phyloP scores from a whole-genome alignment of 306 rosid species.

The Carpinus viminea region DNA sequence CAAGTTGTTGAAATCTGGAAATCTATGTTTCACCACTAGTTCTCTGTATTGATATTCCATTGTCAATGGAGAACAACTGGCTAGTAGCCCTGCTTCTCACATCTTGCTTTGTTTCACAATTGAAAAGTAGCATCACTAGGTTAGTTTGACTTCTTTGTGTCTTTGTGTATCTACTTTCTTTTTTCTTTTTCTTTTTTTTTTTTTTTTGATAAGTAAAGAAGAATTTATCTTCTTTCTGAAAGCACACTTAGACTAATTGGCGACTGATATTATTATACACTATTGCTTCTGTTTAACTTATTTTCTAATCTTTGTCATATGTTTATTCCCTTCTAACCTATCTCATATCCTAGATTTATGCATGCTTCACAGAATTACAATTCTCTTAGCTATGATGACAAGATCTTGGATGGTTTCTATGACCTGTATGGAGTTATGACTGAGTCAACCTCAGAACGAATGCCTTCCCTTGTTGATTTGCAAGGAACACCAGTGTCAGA shows the following conservation, averaged over 20 bases:
- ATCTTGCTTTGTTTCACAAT: not conserved
- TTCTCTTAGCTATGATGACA: constrained; percentile 93
- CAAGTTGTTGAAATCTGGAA: not conserved
- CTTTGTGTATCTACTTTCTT: not conserved
- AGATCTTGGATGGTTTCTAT: constrained; percentile 94
- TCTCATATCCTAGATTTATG: constrained; percentile 92
- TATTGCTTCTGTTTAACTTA: constrained; percentile 26
- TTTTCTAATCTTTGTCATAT: constrained; percentile 39
- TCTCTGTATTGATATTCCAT: not conserved
- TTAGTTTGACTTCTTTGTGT: not conserved
- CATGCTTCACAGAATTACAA: constrained; percentile 97
- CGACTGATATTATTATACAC: constrained; percentile 1
- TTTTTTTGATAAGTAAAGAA: too few relatives aligned
- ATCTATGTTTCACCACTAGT: not conserved
- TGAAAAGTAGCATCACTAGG: not conserved
- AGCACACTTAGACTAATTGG: not conserved
- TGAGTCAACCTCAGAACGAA: constrained; percentile 58
- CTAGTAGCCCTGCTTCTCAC: not conserved
- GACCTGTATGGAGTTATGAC: constrained; percentile 80
- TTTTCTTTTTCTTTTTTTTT: not conserved
- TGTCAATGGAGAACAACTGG: not conserved
- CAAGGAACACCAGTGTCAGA: constrained; percentile 80
- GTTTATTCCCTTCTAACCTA: constrained; percentile 60
- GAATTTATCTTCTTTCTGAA: not conserved
- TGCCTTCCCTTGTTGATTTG: constrained; percentile 94